phyloP scores from a whole-genome alignment of 1,284 basidiomycete genomes.

The Veloporphyrellus conicus region DNA sequence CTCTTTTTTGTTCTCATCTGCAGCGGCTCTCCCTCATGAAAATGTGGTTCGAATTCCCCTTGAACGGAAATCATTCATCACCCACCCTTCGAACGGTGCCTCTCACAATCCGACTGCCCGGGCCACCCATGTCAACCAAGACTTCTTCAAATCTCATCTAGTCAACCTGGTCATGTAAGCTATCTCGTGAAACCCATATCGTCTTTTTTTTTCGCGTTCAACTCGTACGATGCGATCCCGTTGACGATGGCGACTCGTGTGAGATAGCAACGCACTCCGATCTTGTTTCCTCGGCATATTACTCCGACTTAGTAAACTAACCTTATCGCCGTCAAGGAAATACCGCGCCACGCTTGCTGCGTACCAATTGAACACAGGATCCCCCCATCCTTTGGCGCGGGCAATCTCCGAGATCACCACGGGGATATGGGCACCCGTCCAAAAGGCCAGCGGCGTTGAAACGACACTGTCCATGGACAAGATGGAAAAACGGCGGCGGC shows the following conservation, averaged over 20 bases:
- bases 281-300: not conserved
- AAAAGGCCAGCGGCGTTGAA: not conserved
- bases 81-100: not conserved
- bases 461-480: not conserved
- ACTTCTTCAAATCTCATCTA: constrained; percentile 18
- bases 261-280: not conserved
- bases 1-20: constrained; percentile 12
- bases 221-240: not conserved
- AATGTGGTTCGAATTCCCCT: constrained; percentile 21
- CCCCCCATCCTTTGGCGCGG: constrained; percentile 32
- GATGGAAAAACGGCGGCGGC: constrained; percentile 10
- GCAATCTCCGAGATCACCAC: constrained; percentile 10
- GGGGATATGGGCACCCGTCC: not conserved
- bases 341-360: constrained; percentile 35
- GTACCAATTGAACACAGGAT: constrained; percentile 40
- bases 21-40: not conserved
- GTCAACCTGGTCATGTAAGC: constrained; percentile 18
- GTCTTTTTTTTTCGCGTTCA: not conserved
- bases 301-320: not conserved
- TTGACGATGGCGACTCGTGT: not conserved
- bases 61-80: constrained; percentile 19
- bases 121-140: constrained; percentile 1
- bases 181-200: not conserved
- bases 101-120: constrained; percentile 1
- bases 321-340: constrained; percentile 32